Evolutionary conservation across 352 stramenopile species (phyloP), one percentile per base, ranked within the genome.

Genomic region (Globisporangium cystogenes): DNA sequence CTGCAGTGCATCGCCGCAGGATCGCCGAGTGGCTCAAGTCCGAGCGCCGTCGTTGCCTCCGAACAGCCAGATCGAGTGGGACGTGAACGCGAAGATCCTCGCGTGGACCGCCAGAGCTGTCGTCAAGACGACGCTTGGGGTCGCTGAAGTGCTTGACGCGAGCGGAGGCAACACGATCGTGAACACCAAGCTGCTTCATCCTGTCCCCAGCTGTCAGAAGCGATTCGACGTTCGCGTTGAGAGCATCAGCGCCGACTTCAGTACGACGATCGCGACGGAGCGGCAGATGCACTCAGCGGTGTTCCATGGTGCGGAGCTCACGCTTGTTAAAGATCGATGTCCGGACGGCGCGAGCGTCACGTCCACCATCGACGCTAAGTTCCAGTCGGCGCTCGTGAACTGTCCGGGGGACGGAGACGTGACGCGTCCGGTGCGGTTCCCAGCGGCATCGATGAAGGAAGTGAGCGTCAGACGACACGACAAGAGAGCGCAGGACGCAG

Each of bases 401-500:
- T 20, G 29, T 6, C 18, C 43, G 21, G 44, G n/a, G 18, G 53
- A 65, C 20, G 48, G 33, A 4, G 36, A 27, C 14, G 12, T 20
- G 16, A 8, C 48, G 3, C 20, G 12, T 14, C 15, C 12, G 11
- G 44, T 4, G 4, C 52, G 23, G n/a, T 51, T 65, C 11, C 58
- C 58, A 48, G 45, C 46, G 18, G 46, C 39, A 20, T 20, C 12
- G 7, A 47, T 64, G 46, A 51, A 49, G 14, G 52, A 70, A 7
- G 36, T 79, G 4, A 54, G 48, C 27, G 31, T 79, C 15, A 58
- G 66, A 31, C 58, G 60, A 5, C 40, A 64, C 21, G 60, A 73
- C 23, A 71, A 70, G 12, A 20, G 44, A 24, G 45, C 58, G 6
- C 7, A 2, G 3, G 67, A 75, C 27, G 40, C 45, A 8, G 57